Evolutionary conservation across 495 filamentous ascomycete genomes (phyloP).

Genomic region (Evansstolkia leycettana): DNA sequence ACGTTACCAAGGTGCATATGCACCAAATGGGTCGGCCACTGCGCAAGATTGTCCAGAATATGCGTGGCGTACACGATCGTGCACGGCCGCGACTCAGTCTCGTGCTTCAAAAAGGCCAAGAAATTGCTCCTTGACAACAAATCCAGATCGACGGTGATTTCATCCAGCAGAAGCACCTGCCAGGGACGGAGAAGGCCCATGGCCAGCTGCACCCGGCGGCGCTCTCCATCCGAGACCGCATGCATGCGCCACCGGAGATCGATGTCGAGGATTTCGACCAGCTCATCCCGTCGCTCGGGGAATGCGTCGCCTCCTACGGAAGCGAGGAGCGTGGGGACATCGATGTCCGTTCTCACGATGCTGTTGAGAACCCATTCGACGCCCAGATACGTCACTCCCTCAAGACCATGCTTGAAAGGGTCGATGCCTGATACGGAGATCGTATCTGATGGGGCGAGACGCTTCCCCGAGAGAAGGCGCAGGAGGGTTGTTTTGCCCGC

Average conservation of each 20-base stretch:
- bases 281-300: conserved; percentile 68
- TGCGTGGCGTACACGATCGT: conserved; percentile 98
- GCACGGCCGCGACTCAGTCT: conserved; percentile 70
- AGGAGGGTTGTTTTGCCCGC: conserved; percentile 96
- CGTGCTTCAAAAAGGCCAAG: conserved; percentile 70
- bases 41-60: conserved; percentile 83
- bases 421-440: conserved; percentile 71
- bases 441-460: conserved; percentile 62
- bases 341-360: conserved; percentile 91
- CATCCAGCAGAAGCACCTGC: conserved; percentile 81
- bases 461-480: conserved; percentile 81
- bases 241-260: conserved; percentile 91
- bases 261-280: conserved; percentile 81
- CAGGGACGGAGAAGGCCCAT: conserved; percentile 95
- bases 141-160: conserved; percentile 96
- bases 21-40: conserved; percentile 90
- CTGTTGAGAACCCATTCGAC: conserved; percentile 98
- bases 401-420: conserved; percentile 76
- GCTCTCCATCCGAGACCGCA: conserved; percentile 82
- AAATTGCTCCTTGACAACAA: conserved; percentile 75
- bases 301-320: conserved; percentile 82
- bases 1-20: conserved; percentile 85
- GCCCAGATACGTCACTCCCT: conserved; percentile 93
- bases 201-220: conserved; percentile 81
- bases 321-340: conserved; percentile 68